Evolutionary conservation across 371 early-diverging fungal genomes (phyloP).

Genomic region (Sporodiniella umbellata): DNA sequence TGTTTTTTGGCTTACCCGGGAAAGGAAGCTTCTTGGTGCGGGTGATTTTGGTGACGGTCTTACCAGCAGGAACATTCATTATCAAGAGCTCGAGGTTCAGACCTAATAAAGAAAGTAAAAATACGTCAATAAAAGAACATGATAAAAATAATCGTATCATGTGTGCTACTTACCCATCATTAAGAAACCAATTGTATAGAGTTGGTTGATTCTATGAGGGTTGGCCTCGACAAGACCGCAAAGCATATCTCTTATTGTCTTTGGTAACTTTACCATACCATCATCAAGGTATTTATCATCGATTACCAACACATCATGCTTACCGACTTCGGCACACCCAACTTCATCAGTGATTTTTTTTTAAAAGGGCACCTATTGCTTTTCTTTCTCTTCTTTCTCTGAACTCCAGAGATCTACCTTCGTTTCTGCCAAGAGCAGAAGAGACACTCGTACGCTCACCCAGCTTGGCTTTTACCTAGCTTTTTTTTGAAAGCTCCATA

Average conservation of each 20-base stretch:
- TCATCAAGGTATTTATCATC: slow-evolving; percentile 11
- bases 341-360: slow-evolving; percentile 1
- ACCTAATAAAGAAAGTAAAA: slow-evolving; percentile 12
- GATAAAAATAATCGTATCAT: slow-evolving; percentile 4
- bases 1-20: not conserved
- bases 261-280: slow-evolving; percentile 7
- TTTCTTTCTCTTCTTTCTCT: slow-evolving; percentile 11
- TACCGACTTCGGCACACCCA: slow-evolving; percentile 5
- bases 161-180: slow-evolving; percentile 10
- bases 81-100: slow-evolving; percentile 7
- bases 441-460: slow-evolving; percentile 11
- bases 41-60: slow-evolving; percentile 1
- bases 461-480: slow-evolving; percentile 3
- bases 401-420: slow-evolving; percentile 9
- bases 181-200: slow-evolving; percentile 5
- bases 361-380: slow-evolving; percentile 4
- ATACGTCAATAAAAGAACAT: slow-evolving; percentile 8
- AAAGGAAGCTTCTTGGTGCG: slow-evolving; percentile 4
- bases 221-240: not conserved
- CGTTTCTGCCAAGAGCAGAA: slow-evolving; percentile 8
- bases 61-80: slow-evolving; percentile 11
- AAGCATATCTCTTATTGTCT: slow-evolving; percentile 3
- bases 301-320: not conserved
- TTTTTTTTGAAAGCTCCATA: slow-evolving; percentile 6
- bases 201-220: slow-evolving; percentile 1